phyloP scores from a whole-genome alignment of 179 eudicot species.

The Spinacia oleracea region DNA sequence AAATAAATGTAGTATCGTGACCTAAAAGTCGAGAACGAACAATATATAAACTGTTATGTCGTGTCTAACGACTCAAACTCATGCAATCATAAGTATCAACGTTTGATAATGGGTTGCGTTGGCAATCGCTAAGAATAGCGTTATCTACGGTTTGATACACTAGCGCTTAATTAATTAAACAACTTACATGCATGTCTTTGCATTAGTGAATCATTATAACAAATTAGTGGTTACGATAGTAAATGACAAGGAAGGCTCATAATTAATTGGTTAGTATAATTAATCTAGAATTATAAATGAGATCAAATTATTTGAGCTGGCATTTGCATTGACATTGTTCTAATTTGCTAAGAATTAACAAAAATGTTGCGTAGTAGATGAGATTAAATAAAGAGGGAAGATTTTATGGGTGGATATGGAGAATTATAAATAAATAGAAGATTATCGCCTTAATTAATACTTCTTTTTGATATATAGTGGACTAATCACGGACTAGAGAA shows the following conservation, averaged over 20 bases:
- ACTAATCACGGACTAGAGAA: neutral
- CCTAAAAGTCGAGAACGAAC: no score
- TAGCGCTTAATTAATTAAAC: neutral
- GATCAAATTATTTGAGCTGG: constrained; percentile 12
- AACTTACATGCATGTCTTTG: constrained; percentile 12
- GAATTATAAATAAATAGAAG: neutral
- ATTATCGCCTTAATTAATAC: neutral
- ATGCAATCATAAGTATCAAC: neutral
- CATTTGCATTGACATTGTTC: constrained; percentile 17
- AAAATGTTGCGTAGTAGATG: neutral
- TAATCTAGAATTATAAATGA: neutral
- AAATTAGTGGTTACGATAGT: constrained; percentile 7
- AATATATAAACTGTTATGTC: no score
- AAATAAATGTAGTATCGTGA: no score
- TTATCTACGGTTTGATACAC: neutral
- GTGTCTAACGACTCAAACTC: no score
- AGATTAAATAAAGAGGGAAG: neutral
- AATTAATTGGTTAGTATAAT: neutral
- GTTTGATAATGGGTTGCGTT: neutral
- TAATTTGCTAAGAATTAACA: neutral
- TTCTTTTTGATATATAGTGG: neutral
- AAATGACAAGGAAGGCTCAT: constrained; percentile 9
- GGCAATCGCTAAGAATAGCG: neutral
- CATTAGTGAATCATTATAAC: constrained; percentile 6
- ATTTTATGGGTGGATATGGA: neutral